Percentiles rank a stretch among this genome's conserved stretches.
Evolutionary conservation across 805 yeast species (phyloP).

Genomic region (Jamesozyma hellenica): DNA sequence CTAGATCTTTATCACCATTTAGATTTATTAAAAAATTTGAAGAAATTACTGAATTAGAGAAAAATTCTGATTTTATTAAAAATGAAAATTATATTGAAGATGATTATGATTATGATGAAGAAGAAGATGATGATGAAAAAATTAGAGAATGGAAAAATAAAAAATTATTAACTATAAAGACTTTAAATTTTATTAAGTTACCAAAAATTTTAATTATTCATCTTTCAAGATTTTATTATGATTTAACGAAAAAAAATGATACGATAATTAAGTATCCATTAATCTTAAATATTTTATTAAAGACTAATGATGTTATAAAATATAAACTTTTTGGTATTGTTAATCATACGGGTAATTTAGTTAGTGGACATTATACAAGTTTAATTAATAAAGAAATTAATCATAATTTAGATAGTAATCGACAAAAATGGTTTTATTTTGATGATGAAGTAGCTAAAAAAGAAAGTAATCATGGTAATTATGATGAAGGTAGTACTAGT

Average conservation of each 20-base stretch:
- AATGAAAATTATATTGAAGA: constrained; percentile 1
- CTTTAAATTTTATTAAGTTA: constrained; percentile 61
- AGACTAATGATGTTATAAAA: constrained; percentile 27
- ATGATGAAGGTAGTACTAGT: constrained; percentile 29
- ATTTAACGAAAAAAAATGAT: constrained; percentile 43
- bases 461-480: constrained; percentile 39
- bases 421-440: constrained; percentile 59
- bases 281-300: constrained; percentile 38
- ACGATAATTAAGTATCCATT: constrained; percentile 48
- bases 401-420: constrained; percentile 24
- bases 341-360: constrained; percentile 60
- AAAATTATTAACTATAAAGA: constrained; percentile 46
- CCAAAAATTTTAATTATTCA: constrained; percentile 78
- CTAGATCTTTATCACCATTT: constrained; percentile 27
- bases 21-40: constrained; percentile 9
- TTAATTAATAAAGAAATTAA: constrained; percentile 41
- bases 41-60: background rate
- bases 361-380: constrained; percentile 71
- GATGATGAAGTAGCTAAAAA: constrained; percentile 56
- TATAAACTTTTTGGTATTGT: constrained; percentile 55
- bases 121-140: constrained; percentile 4
- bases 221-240: constrained; percentile 63
- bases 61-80: background rate
- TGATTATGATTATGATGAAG: constrained; percentile 2
- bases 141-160: constrained; percentile 11